Evolutionary conservation across 1,284 basidiomycete species (phyloP), one percentile per base, ranked within the genome.

Genomic region (Rhodotorula sp.): DNA sequence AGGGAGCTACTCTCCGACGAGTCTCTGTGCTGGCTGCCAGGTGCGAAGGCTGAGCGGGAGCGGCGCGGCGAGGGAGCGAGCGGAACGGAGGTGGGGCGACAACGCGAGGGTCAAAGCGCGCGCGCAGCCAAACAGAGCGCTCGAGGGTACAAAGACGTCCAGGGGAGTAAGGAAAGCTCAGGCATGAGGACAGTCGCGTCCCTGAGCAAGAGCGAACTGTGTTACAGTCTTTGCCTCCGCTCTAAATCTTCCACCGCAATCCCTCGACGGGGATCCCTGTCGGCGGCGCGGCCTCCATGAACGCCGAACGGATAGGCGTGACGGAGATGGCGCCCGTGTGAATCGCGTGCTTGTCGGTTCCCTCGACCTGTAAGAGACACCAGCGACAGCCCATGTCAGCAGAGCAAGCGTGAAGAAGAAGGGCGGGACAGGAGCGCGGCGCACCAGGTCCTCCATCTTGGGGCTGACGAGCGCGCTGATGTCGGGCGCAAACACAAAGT

Each of bases 401-500:
- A 50, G 44, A 45, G 17, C 23, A n/a, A 55, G 10, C 10, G 10
- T 13, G 8, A 49, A n/a, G 8, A 41, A 44, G 61, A n/a, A n/a
- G 7, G 16, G 8, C 4, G 44, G 23, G 42, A 13, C 1, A 34
- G 34, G 21, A 55, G 14, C 7, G 61, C 0, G 17, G 62, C 73
- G 21, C 1, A 91, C 90, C 27, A 94, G 80, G 14, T 81, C 81
- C 2, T 85, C 84, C 41, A 84, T 73, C 25, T 85, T 80, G 1
- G 91, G 91, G 59, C 85, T 86, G 66, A 96, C 85, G 27, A 96
- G 82, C 13, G 84, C 84, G 19, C 82, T 82, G 83, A 95, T 88
- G 64, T 91, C 88, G 21, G 94, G 93, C 41, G 87, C 85, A 80
- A 92, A 97, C 79, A 87, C 88, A 84, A 96, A 97, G 46, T 86